Evolutionary conservation across 2,329 filamentous ascomycete species (phyloP).

Genomic region (Neonectria neomacrospora): DNA sequence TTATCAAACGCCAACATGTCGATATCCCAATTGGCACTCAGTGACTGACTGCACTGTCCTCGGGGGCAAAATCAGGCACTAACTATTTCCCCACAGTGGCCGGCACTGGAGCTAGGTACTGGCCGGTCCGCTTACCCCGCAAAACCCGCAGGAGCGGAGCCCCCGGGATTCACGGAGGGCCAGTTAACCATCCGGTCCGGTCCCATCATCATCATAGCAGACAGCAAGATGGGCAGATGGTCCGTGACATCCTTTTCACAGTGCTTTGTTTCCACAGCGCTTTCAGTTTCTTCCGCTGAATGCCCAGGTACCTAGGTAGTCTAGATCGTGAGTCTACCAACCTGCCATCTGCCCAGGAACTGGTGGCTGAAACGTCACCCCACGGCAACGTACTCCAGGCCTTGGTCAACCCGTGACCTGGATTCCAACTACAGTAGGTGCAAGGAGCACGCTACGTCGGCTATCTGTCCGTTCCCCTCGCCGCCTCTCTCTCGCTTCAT

Average conservation of each 20-base stretch:
- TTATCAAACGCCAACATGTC: neutral
- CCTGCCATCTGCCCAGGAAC: slow-evolving; percentile 24
- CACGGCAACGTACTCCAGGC: slow-evolving; percentile 1
- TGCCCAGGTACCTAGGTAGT: no score
- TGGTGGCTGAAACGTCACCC: slow-evolving; percentile 24
- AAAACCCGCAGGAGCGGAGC: slow-evolving; percentile 26
- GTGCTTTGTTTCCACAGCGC: no score
- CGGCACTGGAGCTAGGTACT: slow-evolving; percentile 20
- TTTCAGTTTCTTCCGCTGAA: neutral
- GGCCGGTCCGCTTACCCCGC: slow-evolving; percentile 26
- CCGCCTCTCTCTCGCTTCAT: neutral
- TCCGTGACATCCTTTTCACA: neutral
- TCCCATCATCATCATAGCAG: neutral
- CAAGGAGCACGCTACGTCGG: neutral
- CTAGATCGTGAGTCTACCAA: neutral
- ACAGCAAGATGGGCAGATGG: no score
- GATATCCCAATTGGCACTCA: no score
- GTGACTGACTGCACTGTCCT: neutral
- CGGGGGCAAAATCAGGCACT: neutral
- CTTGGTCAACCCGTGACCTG: no score
- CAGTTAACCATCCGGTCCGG: neutral
- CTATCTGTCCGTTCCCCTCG: slow-evolving; percentile 1
- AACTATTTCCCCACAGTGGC: slow-evolving; percentile 30
- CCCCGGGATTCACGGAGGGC: slow-evolving; percentile 16
- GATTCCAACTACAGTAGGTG: no score